Conservation (phyloP, 2,329 filamentous ascomycete species). For the Alternaria metachromatica region DNA sequence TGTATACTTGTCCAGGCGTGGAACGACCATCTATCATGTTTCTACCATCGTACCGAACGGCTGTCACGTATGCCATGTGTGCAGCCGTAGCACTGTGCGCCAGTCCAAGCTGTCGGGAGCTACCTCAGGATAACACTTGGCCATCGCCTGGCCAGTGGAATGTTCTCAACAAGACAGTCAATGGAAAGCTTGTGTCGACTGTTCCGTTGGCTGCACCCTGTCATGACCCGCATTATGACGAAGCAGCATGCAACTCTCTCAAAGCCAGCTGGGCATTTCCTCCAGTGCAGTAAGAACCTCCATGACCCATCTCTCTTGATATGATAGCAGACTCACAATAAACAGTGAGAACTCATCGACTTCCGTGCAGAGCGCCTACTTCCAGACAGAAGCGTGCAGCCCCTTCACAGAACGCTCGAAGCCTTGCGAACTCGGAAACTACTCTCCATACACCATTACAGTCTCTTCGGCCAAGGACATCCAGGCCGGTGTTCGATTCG, state of each 20-base stretch:
- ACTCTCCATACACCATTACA: constrained; percentile 11
- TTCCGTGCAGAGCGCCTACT: constrained; percentile 37
- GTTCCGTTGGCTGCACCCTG: constrained; percentile 44
- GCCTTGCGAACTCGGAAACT: constrained; percentile 32
- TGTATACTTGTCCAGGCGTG: no score
- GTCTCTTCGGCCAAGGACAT: background rate
- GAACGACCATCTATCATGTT: no score
- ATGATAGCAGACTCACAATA: no score
- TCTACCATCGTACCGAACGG: no score
- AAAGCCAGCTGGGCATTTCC: constrained; percentile 11
- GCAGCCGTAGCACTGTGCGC: no score
- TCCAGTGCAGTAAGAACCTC: no score
- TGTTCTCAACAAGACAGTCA: constrained; percentile 40
- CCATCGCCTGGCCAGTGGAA: constrained; percentile 30
- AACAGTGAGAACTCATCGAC: no score
- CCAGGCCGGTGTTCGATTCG: background rate
- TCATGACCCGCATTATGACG: constrained; percentile 19
- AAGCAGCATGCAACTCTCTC: background rate
- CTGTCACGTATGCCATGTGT: no score
- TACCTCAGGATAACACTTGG: constrained; percentile 42
- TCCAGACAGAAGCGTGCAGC: constrained; percentile 50
- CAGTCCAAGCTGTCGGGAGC: no score
- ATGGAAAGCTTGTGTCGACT: constrained; percentile 28
- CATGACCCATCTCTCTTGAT: no score
- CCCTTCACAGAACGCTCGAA: constrained; percentile 33